phyloP scores from a whole-genome alignment of 78 protist genomes.

The Dictyostelium firmibasis region DNA sequence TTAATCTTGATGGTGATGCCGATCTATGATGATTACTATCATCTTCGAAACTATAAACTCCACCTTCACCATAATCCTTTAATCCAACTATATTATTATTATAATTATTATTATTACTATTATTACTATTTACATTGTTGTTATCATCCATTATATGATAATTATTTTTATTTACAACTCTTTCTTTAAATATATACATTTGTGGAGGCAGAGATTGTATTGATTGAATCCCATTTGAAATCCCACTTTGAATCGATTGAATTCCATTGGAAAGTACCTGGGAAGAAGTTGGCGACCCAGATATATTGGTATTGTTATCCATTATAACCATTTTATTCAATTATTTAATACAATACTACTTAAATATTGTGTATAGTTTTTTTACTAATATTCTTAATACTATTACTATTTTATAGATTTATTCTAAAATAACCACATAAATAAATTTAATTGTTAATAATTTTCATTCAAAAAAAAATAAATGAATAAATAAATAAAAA shows the following conservation, averaged over 20 bases:
- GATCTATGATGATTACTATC: not conserved
- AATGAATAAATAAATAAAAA: not conserved
- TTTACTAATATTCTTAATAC: not conserved
- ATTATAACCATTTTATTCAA: not conserved
- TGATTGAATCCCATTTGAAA: not conserved
- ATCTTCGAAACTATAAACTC: not conserved
- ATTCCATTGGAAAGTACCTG: not conserved
- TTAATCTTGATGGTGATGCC: conserved; percentile 2
- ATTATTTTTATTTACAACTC: not conserved
- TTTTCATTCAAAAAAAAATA: not conserved
- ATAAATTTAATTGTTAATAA: not conserved
- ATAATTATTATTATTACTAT: not conserved
- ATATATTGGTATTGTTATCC: not conserved
- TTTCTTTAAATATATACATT: not conserved
- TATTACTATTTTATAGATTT: not conserved
- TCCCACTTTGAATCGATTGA: not conserved
- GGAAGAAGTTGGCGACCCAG: not conserved
- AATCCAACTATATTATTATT: not conserved
- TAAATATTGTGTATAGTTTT: not conserved
- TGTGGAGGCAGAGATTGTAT: conserved; percentile 5
- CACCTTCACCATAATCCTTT: not conserved
- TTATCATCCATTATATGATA: not conserved
- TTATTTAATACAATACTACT: not conserved
- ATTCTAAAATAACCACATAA: not conserved
- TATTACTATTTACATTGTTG: not conserved